Percentiles rank a stretch among this genome's conserved stretches.
These are phyloP conservation scores for Phytophthora niederhauseri DNA, from an alignment of 352 stramenopile species.

Conservation along the genomic window DNA sequence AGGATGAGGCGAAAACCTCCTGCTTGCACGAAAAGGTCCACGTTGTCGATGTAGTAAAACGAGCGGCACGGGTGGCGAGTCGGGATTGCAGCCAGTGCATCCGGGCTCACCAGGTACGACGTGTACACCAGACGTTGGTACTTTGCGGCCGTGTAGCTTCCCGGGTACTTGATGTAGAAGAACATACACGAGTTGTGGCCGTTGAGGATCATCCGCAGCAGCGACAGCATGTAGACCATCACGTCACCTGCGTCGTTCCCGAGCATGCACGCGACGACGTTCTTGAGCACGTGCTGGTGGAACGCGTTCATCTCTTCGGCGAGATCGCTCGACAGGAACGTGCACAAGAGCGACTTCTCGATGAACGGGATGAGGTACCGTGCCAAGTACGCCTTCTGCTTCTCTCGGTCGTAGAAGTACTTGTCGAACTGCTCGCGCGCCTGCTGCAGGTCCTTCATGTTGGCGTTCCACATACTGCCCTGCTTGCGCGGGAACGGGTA, in stretches of 20 bases:
- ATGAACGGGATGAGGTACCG: slow-evolving; percentile 68
- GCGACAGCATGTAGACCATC: slow-evolving; percentile 57
- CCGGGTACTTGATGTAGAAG: slow-evolving; percentile 87
- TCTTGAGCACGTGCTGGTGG: slow-evolving; percentile 82
- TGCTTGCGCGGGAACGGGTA: slow-evolving; percentile 83
- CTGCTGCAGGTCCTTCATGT: slow-evolving; percentile 66
- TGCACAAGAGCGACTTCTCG: slow-evolving; percentile 76
- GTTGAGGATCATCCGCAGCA: slow-evolving; percentile 82
- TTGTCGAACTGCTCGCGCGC: slow-evolving; percentile 74
- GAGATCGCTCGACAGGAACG: slow-evolving; percentile 71
- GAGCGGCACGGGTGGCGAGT: slow-evolving; percentile 77
- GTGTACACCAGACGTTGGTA: slow-evolving; percentile 78
- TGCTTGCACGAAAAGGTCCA: slow-evolving; percentile 86
- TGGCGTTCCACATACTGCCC: slow-evolving; percentile 67
- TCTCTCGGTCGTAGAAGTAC: slow-evolving; percentile 66
- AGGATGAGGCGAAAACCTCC: slow-evolving; percentile 79
- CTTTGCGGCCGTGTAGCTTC: slow-evolving; percentile 59
- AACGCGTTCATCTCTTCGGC: slow-evolving; percentile 80
- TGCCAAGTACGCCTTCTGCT: slow-evolving; percentile 56
- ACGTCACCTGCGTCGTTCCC: slow-evolving; percentile 42
- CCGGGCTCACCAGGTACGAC: slow-evolving; percentile 68
- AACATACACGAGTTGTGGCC: slow-evolving; percentile 79
- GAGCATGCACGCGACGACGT: slow-evolving; percentile 72
- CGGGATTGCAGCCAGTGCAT: slow-evolving; percentile 57
- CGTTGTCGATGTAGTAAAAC: slow-evolving; percentile 84